A percentile compares a stretch with the other conserved stretches of the same genome.
Evolutionary conservation across 2,329 filamentous ascomycete species (phyloP).

Genomic region (Fusarium xyrophilum): DNA sequence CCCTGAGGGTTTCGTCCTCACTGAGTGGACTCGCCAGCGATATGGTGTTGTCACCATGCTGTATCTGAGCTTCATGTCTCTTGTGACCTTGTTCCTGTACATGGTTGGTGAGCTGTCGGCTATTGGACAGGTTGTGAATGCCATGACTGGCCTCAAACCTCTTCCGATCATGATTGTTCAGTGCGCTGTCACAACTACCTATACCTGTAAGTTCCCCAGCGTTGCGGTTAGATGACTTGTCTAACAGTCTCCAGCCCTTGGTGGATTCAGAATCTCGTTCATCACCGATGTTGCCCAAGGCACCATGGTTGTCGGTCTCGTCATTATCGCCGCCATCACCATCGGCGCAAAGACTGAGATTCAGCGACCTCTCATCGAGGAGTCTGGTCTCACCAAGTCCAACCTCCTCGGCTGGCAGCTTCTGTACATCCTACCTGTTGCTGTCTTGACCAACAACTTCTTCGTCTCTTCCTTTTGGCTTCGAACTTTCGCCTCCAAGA

Average conservation of each 20-base stretch:
- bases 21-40: constrained; percentile 82
- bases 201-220: constrained; percentile 67
- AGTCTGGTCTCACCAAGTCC: constrained; percentile 72
- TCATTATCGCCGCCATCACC: constrained; percentile 79
- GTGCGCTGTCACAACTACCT: constrained; percentile 79
- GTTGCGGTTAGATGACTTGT: neutral
- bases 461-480: constrained; percentile 87
- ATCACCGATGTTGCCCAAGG: constrained; percentile 84
- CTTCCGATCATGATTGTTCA: constrained; percentile 80
- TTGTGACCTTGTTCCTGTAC: constrained; percentile 84
- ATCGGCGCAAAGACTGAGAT: constrained; percentile 78
- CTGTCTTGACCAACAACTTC: constrained; percentile 84
- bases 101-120: constrained; percentile 87
- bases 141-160: constrained; percentile 76
- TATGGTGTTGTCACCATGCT: constrained; percentile 74
- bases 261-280: constrained; percentile 85
- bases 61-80: constrained; percentile 78
- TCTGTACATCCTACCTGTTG: constrained; percentile 82
- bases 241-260: constrained; percentile 63
- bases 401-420: constrained; percentile 83
- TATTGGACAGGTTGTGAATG: constrained; percentile 77
- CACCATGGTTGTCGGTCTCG: constrained; percentile 75
- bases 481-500: constrained; percentile 80
- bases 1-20: constrained; percentile 83
- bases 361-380: constrained; percentile 69